Evolutionary conservation across 495 filamentous ascomycete genomes (phyloP), one percentile per base, ranked within the genome.

Genomic region (Elaphomyces granulatus): DNA sequence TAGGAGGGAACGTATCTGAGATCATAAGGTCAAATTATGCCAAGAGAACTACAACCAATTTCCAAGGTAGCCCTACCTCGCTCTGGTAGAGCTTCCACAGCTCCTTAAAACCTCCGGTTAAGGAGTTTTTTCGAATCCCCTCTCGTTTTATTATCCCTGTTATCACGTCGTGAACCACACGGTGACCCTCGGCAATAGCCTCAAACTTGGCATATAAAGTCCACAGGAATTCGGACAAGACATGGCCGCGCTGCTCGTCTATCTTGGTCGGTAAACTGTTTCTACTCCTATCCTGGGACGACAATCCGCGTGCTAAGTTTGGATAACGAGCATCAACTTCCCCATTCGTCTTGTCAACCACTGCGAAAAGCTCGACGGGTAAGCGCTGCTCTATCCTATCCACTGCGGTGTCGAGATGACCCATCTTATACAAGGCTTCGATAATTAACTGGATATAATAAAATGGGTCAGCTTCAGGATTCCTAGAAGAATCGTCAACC

Each of bases 171-270:
- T 95, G 86, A 36, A 96, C 71, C 2, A 93, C 83, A 36, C 90
- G 80, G 51, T 99, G 92, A 10, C 90, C 81, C 58, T 99, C 90
- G 10, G 86, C 86, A 45, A 99, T 94, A 12, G 92, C 78, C 53
- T 95, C 90, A 50, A 99, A 94, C 47, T 94, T 93, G 12, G 87
- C 84, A 59, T 93, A 99, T 0, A 99, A 60, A 1, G 87, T 88
- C 76, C 76, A 87, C 6, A 99, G 64, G 23, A 93, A 74, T 50
- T 99, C 90, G 38, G 85, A 77, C 23, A 99, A 75, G 15, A 93
- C 80, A 49, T 80, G 78, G 14, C 78, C 82, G 4, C 81, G 72
- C 50, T 81, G 74, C 40, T 80, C 77, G 14, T 77, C 80, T 36
- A 80, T 72, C 17, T 77, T 68, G 15, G 70, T 72, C 12, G 74